Evolutionary conservation across 2,329 filamentous ascomycete species (phyloP).

Genomic region (Penicillium olsonii): DNA sequence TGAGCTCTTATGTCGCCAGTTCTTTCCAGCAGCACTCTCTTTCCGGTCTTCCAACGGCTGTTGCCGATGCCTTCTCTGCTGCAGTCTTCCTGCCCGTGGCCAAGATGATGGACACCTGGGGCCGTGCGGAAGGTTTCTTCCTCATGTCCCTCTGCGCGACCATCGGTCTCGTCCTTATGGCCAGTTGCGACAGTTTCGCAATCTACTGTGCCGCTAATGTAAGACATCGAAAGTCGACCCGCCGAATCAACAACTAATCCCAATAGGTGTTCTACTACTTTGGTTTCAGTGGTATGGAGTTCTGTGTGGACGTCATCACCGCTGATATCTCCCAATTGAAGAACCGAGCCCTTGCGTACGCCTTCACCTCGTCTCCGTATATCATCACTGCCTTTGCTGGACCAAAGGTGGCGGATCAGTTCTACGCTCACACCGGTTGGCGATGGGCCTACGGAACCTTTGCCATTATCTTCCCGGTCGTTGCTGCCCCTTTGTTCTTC

Average conservation of each 20-base stretch:
- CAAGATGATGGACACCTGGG: constrained; percentile 65
- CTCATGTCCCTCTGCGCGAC: constrained; percentile 51
- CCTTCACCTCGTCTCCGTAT: constrained; percentile 62
- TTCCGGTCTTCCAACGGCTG: constrained; percentile 38
- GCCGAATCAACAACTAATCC: not conserved
- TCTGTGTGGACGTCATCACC: constrained; percentile 60
- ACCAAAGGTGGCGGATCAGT: constrained; percentile 54
- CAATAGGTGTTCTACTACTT: constrained; percentile 46
- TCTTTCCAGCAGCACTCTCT: constrained; percentile 19
- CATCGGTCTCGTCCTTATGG: constrained; percentile 61
- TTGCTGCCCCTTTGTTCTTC: constrained; percentile 57
- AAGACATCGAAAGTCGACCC: not conserved
- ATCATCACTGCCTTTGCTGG: constrained; percentile 64
- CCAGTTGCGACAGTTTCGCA: constrained; percentile 59
- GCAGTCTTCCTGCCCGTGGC: constrained; percentile 62
- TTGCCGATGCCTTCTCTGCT: constrained; percentile 54
- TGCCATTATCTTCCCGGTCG: constrained; percentile 60
- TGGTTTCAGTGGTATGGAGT: constrained; percentile 58
- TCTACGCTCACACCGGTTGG: constrained; percentile 55
- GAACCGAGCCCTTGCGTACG: constrained; percentile 63
- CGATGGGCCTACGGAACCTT: constrained; percentile 66
- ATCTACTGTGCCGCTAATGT: constrained; percentile 59
- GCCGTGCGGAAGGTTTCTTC: constrained; percentile 59
- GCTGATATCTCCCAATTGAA: constrained; percentile 63
- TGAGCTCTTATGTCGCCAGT: constrained; percentile 21